A percentile compares a stretch with the other conserved stretches of the same genome.
These are phyloP conservation scores for Wickerhamomyces strasburgensis DNA, from an alignment of 805 yeast genomes.

Conservation along the genomic window DNA sequence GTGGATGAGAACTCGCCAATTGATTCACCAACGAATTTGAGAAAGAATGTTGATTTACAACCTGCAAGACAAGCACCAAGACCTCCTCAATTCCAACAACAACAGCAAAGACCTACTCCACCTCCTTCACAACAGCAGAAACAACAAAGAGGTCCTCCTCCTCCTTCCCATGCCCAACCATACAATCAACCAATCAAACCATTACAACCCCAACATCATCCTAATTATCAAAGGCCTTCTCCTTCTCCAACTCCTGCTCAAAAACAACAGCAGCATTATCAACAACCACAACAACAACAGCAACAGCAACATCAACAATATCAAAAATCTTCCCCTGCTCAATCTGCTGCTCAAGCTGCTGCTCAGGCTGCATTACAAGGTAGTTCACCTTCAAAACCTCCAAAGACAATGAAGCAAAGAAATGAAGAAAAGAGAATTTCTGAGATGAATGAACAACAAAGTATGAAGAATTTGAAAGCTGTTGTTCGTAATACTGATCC, in stretches of 20 bases:
- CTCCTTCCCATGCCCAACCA: conserved; percentile 8
- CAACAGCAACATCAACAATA: conserved; percentile 8
- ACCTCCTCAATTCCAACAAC: conserved; percentile 21
- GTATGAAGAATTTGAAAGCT: conserved; percentile 71
- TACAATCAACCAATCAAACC: conserved; percentile 19
- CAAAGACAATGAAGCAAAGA: conserved; percentile 29
- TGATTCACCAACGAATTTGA: conserved; percentile 10
- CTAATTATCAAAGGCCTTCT: conserved; percentile 16
- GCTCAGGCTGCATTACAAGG: conserved; percentile 31
- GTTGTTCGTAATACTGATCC: conserved; percentile 87
- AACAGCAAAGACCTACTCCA: conserved; percentile 2
- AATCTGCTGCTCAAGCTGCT: conserved; percentile 29
- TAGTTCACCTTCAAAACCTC: conserved; percentile 18
- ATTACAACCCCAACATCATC: conserved; percentile 26
- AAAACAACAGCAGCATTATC: conserved; percentile 12
- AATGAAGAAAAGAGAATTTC: conserved; percentile 48
- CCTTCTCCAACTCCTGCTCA: conserved; percentile 14
- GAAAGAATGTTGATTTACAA: conserved; percentile 15
- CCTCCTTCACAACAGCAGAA: conserved; percentile 4
- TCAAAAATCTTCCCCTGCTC: conserved; percentile 15
- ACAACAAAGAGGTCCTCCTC: conserved; percentile 12
- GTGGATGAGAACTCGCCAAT: conserved; percentile 11
- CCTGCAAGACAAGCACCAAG: conserved; percentile 28
- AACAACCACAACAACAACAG: conserved; percentile 13
- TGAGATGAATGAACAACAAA: conserved; percentile 79